Evolutionary conservation across 352 stramenopile species (phyloP), one percentile per base, ranked within the genome.

Genomic region (Phytophthora syringae): DNA sequence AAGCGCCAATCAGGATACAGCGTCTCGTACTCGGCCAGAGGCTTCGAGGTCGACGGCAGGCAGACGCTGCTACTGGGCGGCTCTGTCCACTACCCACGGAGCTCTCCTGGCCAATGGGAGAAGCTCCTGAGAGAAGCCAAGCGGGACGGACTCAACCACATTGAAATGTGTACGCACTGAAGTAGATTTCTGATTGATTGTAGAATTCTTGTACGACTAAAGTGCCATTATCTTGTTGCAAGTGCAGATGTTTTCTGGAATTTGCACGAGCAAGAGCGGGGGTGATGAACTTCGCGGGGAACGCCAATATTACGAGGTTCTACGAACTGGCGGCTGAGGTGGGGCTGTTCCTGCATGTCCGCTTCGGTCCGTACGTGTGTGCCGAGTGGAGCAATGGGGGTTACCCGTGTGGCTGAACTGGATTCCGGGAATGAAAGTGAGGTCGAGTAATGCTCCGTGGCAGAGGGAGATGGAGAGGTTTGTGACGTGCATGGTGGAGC

Each of bases 241-340:
- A 5, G n/a, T 72, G 47, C 61, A 92, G 82, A 93, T 67, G 70
- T 93, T 10, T 83, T 86, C 48, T 93, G 85, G 85, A 84, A 88
- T 56, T 48, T 90, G 32, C 81, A 93, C 47, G 82, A 93, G 27
- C 77, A 71, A 43, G 63, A 77, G 47, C 75, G 70, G 0, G 82
- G 78, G 76, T 80, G 18, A 86, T 82, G n/a, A 75, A 89, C 22
- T 80, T 92, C 18, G 52, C 50, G 0, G 79, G 62, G 1, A 75
- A 72, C 2, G 72, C 69, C 12, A 90, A 93, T 50, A 55, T 92
- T 36, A 90, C 82, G 24, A 61, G 59, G 10, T 88, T 92, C 34
- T 91, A 88, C 28, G 77, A 90, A 16, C 32, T 87, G 21, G 80
- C 80, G 18, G 77, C 75, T 1, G 20, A 79, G 6, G 43, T 86